Conservation (phyloP, 257 asterid species). For the Misopates orontium region DNA sequence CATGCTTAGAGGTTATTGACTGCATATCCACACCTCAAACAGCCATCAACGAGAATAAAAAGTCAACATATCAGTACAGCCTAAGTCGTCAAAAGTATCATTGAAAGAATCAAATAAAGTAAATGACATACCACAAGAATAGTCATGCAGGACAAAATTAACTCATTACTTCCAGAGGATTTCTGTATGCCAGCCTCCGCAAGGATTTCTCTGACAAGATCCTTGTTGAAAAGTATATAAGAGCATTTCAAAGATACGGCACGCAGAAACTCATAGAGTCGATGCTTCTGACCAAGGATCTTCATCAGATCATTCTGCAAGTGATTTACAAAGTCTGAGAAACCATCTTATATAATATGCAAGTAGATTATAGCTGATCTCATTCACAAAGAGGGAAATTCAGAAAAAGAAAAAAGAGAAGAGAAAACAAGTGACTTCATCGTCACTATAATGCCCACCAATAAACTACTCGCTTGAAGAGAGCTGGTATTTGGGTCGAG, state of each 20-base stretch:
- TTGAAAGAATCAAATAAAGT: slow-evolving; percentile 22
- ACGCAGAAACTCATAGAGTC: slow-evolving; percentile 74
- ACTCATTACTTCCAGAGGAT: slow-evolving; percentile 66
- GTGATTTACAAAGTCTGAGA: slow-evolving; percentile 31
- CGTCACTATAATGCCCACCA: slow-evolving; percentile 54
- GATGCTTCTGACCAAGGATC: slow-evolving; percentile 76
- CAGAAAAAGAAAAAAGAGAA: background rate
- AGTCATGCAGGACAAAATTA: slow-evolving; percentile 87
- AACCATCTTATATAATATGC: slow-evolving; percentile 21
- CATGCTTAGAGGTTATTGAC: slow-evolving; percentile 25
- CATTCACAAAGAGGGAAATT: slow-evolving; percentile 18
- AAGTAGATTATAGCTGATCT: slow-evolving; percentile 16
- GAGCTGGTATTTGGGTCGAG: slow-evolving; percentile 73
- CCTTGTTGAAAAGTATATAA: slow-evolving; percentile 83
- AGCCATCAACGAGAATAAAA: slow-evolving; percentile 1
- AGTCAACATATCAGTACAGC: slow-evolving; percentile 20
- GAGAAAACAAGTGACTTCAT: slow-evolving; percentile 20
- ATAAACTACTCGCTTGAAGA: slow-evolving; percentile 52
- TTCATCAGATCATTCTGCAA: slow-evolving; percentile 73
- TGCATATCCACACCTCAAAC: slow-evolving; percentile 20
- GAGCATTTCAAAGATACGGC: slow-evolving; percentile 83
- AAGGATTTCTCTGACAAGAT: slow-evolving; percentile 78
- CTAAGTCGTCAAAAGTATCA: slow-evolving; percentile 16
- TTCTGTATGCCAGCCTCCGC: slow-evolving; percentile 69
- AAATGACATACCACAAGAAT: slow-evolving; percentile 80